Percentiles rank a stretch among this genome's conserved stretches.
These are phyloP conservation scores for Exidia glandulosa DNA, from an alignment of 768 basidiomycete species.

Conservation along the genomic window DNA sequence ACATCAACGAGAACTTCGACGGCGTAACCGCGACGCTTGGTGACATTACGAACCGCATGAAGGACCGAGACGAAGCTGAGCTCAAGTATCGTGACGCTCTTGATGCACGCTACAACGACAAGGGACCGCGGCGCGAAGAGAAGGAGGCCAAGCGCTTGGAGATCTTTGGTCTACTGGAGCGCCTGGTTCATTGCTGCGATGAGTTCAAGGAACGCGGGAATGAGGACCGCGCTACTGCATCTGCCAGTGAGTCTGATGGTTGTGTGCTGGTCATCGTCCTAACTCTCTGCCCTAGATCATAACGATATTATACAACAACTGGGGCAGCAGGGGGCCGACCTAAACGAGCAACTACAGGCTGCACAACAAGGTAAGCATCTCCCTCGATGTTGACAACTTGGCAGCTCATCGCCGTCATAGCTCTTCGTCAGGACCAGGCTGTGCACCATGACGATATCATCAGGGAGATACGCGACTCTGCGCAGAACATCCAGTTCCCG, in stretches of 20 bases:
- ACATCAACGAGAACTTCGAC: constrained; percentile 12
- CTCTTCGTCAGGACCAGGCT: constrained; percentile 54
- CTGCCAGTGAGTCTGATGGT: constrained; percentile 28
- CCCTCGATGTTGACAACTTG: constrained; percentile 6
- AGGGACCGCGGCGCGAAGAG: constrained; percentile 42
- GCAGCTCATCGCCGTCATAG: constrained; percentile 23
- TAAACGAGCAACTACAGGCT: constrained; percentile 40
- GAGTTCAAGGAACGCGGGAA: constrained; percentile 39
- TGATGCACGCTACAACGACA: constrained; percentile 56
- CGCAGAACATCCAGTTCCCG: constrained; percentile 57
- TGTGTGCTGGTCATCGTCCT: constrained; percentile 7
- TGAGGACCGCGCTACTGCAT: constrained; percentile 41
- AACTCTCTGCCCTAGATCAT: constrained; percentile 30
- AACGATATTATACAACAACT: constrained; percentile 53
- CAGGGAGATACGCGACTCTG: constrained; percentile 55
- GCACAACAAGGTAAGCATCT: constrained; percentile 20
- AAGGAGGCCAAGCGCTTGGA: constrained; percentile 49
- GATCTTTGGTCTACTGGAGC: constrained; percentile 49
- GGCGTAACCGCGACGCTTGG: constrained; percentile 46
- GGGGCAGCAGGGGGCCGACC: constrained; percentile 45
- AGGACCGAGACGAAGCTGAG: constrained; percentile 47
- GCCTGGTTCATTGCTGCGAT: constrained; percentile 45
- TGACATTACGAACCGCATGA: constrained; percentile 64
- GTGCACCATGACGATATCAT: constrained; percentile 60
- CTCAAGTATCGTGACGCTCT: constrained; percentile 42